Evolutionary conservation across 1,284 basidiomycete genomes (phyloP), one percentile per base, ranked within the genome.

Genomic region (Ustilago lituana): DNA sequence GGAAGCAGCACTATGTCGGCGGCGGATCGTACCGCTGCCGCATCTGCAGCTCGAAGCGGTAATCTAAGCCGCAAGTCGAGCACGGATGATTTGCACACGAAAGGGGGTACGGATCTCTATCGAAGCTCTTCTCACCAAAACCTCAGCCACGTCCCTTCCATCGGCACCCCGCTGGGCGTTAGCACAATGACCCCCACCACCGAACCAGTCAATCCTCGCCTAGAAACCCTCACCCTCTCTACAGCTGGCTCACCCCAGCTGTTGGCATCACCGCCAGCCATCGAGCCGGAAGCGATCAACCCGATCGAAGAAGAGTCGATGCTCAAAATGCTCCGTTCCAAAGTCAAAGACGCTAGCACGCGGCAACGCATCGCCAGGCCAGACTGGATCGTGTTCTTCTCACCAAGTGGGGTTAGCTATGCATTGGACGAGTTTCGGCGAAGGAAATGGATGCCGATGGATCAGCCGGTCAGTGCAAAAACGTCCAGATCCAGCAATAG

Each of bases 311-410:
- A 62, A 43, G 59, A 58, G 23, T 52, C 45, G 23, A 56, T 65
- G 24, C 57, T 65, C 32, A 49, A 60, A 26, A 43, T 62, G 45
- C 35, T 72, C 9, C 51, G 59, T 15, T 58, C 45, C 38, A 59
- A 59, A 29, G 55, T 40, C 23, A 57, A 56, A 19, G 53, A 49
- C 29, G 57, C 39, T 20, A 44, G 33, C 22, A 27, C 43, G 22
- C 43, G 36, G 5, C 45, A 54, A 15, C 43, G 46, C 26, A 58
- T 64, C 44, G 65, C 59, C 8, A 41, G 66, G 29, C 77, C 76
- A 5, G 73, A 79, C 47, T 81, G 78, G 78, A 62, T 81, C 40
- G 79, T 79, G 31, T 79, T 81, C 57, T 81, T 80, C 53, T 81
- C 79, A 29, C 79, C 79, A 7, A 77, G 74, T 17, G 79, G 79